Evolutionary conservation across 2,329 filamentous ascomycete species (phyloP).

Genomic region (Cercospora sp.): DNA sequence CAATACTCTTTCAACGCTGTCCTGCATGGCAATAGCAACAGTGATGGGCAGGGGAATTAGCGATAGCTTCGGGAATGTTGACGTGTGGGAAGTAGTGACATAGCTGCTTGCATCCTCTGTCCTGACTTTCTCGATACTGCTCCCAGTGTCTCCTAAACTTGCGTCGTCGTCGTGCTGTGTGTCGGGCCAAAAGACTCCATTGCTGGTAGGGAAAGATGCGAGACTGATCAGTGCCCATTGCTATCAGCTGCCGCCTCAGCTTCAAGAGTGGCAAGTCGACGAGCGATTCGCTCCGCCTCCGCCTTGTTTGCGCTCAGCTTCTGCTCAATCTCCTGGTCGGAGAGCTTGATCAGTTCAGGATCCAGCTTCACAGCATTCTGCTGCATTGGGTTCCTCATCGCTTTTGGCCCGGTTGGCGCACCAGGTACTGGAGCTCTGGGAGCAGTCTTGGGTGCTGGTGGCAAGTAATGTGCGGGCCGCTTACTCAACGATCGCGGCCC

Average conservation of each 20-base stretch:
- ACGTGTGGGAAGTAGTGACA: not conserved
- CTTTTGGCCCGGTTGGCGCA: not conserved
- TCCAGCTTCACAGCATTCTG: not conserved
- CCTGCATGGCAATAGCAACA: not conserved
- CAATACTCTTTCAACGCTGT: not conserved
- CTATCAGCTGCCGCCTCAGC: not conserved
- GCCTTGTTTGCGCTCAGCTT: not conserved
- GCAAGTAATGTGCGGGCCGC: not conserved
- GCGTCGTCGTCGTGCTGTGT: too few species aligned
- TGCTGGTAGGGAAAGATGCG: not conserved
- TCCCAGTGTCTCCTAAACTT: not conserved
- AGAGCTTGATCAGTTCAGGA: not conserved
- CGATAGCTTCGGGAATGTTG: not conserved
- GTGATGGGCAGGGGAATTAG: not conserved
- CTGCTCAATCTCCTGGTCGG: not conserved
- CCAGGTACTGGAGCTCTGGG: not conserved
- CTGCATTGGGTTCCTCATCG: not conserved
- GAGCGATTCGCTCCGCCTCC: not conserved
- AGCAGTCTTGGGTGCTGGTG: not conserved
- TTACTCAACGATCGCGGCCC: not conserved
- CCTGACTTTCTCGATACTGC: not conserved
- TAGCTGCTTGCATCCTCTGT: not conserved
- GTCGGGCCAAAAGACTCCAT: not conserved
- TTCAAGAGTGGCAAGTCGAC: not conserved
- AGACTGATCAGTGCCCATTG: not conserved